These are phyloP conservation scores for Malassezia obtusa DNA, from an alignment of 1,284 basidiomycete genomes.

Conservation along the genomic window DNA sequence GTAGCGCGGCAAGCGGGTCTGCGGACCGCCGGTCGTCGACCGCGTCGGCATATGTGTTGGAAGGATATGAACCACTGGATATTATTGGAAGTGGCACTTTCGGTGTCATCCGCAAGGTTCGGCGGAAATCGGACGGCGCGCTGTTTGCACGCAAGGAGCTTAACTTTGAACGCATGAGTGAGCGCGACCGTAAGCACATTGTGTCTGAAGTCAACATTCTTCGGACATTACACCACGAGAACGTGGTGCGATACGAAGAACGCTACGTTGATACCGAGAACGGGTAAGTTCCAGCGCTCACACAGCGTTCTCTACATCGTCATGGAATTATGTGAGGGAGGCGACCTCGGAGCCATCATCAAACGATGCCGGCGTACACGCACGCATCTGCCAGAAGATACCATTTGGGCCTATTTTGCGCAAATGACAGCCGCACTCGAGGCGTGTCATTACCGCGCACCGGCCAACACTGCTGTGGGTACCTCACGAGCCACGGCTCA, in stretches of 20 bases:
- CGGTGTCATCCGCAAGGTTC: slow-evolving; percentile 87
- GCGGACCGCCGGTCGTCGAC: slow-evolving; percentile 1
- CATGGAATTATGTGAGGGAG: slow-evolving; percentile 71
- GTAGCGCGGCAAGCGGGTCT: not conserved
- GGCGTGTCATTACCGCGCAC: slow-evolving; percentile 62
- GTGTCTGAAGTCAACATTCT: slow-evolving; percentile 97
- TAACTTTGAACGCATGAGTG: slow-evolving; percentile 87
- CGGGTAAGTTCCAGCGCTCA: slow-evolving; percentile 62
- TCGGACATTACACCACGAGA: slow-evolving; percentile 82
- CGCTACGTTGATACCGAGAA: slow-evolving; percentile 79
- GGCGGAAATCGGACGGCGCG: slow-evolving; percentile 73
- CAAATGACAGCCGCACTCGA: slow-evolving; percentile 83
- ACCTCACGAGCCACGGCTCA: not conserved
- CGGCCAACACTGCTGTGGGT: not conserved
- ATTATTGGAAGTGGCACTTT: slow-evolving; percentile 95
- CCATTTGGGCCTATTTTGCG: slow-evolving; percentile 86
- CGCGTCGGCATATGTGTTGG: slow-evolving; percentile 6
- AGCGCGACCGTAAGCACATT: slow-evolving; percentile 84
- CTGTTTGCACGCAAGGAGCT: slow-evolving; percentile 86
- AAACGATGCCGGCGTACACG: slow-evolving; percentile 56
- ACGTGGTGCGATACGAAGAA: slow-evolving; percentile 89
- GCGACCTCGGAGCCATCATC: slow-evolving; percentile 78
- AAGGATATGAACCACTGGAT: slow-evolving; percentile 64
- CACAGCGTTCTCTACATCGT: slow-evolving; percentile 22
- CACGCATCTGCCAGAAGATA: slow-evolving; percentile 64